Conservation (phyloP, 495 filamentous ascomycete genomes). For the Neurospora pannonica region DNA sequence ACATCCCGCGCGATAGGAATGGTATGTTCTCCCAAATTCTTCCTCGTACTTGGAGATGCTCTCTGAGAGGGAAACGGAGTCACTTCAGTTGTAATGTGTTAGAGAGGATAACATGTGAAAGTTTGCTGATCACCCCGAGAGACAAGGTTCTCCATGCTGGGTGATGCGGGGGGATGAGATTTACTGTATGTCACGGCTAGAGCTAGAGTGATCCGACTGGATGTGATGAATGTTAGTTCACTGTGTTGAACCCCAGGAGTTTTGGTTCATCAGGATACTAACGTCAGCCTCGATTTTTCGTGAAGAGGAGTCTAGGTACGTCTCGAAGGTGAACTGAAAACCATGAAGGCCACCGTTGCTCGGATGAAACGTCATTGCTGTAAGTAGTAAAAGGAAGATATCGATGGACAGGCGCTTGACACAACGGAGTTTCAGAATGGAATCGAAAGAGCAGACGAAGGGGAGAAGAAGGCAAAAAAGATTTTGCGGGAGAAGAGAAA, state of each 20-base stretch:
- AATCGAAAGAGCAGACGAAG: neutral
- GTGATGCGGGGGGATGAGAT: neutral
- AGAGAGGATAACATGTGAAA: neutral
- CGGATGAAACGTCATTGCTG: constrained; percentile 1
- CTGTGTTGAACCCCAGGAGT: neutral
- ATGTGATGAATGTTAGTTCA: neutral
- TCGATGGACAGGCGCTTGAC: neutral
- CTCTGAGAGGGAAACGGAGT: constrained; percentile 26
- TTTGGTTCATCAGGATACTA: constrained; percentile 2
- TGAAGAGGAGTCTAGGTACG: constrained; percentile 14
- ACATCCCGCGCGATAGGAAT: constrained; percentile 44
- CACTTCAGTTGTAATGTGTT: constrained; percentile 10
- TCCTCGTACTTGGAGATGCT: constrained; percentile 39
- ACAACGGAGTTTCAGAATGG: neutral
- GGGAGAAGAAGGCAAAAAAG: neutral
- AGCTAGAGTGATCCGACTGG: neutral
- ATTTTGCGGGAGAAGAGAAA: neutral
- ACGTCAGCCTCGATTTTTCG: constrained; percentile 23
- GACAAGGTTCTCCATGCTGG: neutral
- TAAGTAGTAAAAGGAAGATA: neutral
- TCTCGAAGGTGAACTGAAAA: constrained; percentile 28
- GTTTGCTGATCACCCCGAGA: neutral
- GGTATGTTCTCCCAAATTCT: constrained; percentile 55
- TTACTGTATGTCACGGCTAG: constrained; percentile 11
- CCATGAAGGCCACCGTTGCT: constrained; percentile 7